phyloP scores from a whole-genome alignment of 177 flowering plant species.

The Vitis hybrid region DNA sequence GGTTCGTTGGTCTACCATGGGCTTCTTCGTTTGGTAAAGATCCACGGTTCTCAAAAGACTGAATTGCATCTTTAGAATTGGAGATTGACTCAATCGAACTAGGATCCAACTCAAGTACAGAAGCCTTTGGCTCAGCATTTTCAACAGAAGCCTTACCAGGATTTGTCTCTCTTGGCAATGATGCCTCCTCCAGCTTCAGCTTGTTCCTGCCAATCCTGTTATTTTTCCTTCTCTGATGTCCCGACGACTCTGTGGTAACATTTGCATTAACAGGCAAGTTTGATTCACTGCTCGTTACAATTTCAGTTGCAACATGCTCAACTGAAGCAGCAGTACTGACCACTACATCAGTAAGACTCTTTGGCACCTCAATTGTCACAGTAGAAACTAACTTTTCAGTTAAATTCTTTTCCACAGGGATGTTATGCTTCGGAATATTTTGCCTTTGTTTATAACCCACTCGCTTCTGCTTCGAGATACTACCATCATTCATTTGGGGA shows the following conservation, averaged over 20 bases:
- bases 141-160: conserved; percentile 27
- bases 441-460: conserved; percentile 52
- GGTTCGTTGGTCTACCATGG: conserved; percentile 41
- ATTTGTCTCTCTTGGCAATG: conserved; percentile 27
- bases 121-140: conserved; percentile 25
- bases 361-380: conserved; percentile 22
- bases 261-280: conserved; percentile 19
- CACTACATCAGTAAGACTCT: conserved; percentile 18
- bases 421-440: conserved; percentile 41
- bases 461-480: conserved; percentile 49
- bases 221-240: conserved; percentile 54
- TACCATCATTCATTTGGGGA: conserved; percentile 29
- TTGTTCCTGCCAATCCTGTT: conserved; percentile 57
- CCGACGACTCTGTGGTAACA: conserved; percentile 30
- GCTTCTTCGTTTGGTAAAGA: conserved; percentile 49
- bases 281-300: conserved; percentile 22
- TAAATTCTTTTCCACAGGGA: conserved; percentile 28
- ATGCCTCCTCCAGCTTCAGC: conserved; percentile 52
- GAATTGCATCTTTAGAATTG: conserved; percentile 24
- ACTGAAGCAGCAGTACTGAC: conserved; percentile 17
- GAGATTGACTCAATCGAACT: conserved; percentile 16
- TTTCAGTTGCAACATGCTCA: conserved; percentile 25
- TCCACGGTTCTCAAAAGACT: conserved; percentile 31
- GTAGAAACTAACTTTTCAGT: conserved; percentile 25
- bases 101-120: conserved; percentile 26